phyloP scores from a whole-genome alignment of 2,329 filamentous ascomycete species.

The Clonostachys solani region DNA sequence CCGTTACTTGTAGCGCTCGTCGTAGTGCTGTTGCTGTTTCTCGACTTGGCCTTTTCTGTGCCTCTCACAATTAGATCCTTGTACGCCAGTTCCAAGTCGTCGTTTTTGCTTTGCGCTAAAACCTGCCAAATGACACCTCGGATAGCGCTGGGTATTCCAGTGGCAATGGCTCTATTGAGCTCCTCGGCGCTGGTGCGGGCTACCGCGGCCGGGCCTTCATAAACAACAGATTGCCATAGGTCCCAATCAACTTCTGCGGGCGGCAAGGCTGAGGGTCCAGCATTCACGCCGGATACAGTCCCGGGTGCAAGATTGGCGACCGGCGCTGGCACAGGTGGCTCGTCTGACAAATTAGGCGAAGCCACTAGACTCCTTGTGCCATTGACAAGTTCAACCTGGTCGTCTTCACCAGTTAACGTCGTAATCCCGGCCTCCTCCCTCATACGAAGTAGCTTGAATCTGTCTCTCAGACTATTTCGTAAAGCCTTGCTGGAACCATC shows the following conservation, averaged over 20 bases:
- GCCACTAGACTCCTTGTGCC: background rate
- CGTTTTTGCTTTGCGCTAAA: conserved; percentile 89
- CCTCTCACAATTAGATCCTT: conserved; percentile 74
- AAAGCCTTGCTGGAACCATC: background rate
- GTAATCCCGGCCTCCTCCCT: conserved; percentile 64
- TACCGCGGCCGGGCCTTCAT: conserved; percentile 86
- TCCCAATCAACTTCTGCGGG: conserved; percentile 95
- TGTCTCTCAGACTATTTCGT: conserved; percentile 61
- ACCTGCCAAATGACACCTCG: conserved; percentile 99
- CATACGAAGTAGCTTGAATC: conserved; percentile 74
- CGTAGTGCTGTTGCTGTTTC: conserved; percentile 49
- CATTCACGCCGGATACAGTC: conserved; percentile 76
- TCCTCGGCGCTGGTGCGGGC: conserved; percentile 85
- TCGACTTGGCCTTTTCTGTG: conserved; percentile 72
- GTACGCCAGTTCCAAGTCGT: conserved; percentile 85
- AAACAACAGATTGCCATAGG: conserved; percentile 93
- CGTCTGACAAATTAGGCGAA: conserved; percentile 5
- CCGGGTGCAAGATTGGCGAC: conserved; percentile 75
- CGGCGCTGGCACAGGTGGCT: conserved; percentile 50
- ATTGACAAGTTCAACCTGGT: conserved; percentile 17
- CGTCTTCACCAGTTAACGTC: conserved; percentile 49
- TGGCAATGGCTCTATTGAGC: conserved; percentile 84
- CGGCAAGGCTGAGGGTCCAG: conserved; percentile 65
- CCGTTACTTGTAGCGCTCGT: conserved; percentile 49
- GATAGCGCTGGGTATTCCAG: conserved; percentile 90